Percentiles rank a stretch among this genome's conserved stretches.
phyloP scores from a whole-genome alignment of 306 rosid genomes.

The Quercus ilex region DNA sequence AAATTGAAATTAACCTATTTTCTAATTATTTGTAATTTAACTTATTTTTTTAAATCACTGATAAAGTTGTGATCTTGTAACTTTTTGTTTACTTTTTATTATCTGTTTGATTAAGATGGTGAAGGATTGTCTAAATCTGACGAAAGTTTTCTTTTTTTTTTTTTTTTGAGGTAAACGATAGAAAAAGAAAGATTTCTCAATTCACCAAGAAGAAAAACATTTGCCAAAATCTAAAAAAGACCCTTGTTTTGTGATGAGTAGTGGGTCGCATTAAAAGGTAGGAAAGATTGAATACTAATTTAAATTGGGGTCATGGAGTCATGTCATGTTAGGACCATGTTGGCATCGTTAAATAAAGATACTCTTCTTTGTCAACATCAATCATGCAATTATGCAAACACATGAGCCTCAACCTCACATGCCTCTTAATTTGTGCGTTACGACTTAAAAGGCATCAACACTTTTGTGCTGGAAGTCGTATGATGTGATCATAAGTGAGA shows the following conservation, averaged over 20 bases:
- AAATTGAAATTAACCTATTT: too few species aligned
- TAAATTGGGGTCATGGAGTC: background rate
- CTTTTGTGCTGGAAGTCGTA: background rate
- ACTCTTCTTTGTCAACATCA: background rate
- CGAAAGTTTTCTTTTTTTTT: too few species aligned
- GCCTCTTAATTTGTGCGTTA: background rate
- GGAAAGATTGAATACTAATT: background rate
- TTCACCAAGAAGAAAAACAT: too few species aligned
- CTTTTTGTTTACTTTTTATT: too few species aligned
- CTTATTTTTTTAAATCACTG: too few species aligned
- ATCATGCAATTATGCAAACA: background rate
- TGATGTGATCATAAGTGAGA: too few species aligned
- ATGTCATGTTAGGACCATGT: background rate
- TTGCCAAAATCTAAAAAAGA: background rate
- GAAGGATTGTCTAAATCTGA: too few species aligned
- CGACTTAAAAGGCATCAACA: background rate
- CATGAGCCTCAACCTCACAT: background rate
- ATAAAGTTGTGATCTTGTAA: too few species aligned
- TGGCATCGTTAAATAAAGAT: background rate
- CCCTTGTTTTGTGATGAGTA: background rate
- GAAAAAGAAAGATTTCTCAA: too few species aligned
- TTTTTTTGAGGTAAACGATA: too few species aligned
- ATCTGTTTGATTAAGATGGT: rapidly evolving
- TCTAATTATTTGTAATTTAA: too few species aligned
- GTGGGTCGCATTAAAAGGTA: background rate